These are phyloP conservation scores for Cryphonectria radicalis DNA, from an alignment of 2,329 filamentous ascomycete genomes.

Conservation along the genomic window DNA sequence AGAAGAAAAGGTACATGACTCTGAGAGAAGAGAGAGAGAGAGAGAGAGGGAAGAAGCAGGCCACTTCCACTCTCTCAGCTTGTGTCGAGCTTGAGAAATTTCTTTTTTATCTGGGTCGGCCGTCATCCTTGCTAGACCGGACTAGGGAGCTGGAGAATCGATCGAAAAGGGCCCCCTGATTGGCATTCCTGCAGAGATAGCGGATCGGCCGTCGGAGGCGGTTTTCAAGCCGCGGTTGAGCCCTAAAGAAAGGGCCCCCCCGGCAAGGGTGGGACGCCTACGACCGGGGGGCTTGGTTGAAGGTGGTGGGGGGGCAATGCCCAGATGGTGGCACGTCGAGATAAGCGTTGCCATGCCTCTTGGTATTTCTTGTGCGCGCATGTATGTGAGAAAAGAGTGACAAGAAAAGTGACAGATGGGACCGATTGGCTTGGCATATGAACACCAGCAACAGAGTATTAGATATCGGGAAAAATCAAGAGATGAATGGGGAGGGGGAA, in stretches of 20 bases:
- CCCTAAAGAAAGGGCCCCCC: background rate
- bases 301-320: background rate
- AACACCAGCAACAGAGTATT: background rate
- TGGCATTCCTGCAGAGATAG: constrained; percentile 21
- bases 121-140: constrained; percentile 1
- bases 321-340: background rate
- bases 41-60: background rate
- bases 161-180: background rate
- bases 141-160: constrained; percentile 10
- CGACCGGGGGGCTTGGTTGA: no score
- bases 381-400: background rate
- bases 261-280: background rate
- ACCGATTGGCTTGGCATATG: background rate
- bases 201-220: constrained; percentile 14
- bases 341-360: background rate
- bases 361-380: background rate
- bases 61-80: background rate
- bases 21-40: background rate
- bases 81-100: constrained; percentile 12
- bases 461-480: background rate
- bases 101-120: constrained; percentile 24
- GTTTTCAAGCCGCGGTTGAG: background rate
- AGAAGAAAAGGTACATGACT: background rate
- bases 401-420: background rate
- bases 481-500: background rate